Evolutionary conservation across 2,329 filamentous ascomycete species (phyloP), one percentile per base, ranked within the genome.

Genomic region (Eutypa lata): DNA sequence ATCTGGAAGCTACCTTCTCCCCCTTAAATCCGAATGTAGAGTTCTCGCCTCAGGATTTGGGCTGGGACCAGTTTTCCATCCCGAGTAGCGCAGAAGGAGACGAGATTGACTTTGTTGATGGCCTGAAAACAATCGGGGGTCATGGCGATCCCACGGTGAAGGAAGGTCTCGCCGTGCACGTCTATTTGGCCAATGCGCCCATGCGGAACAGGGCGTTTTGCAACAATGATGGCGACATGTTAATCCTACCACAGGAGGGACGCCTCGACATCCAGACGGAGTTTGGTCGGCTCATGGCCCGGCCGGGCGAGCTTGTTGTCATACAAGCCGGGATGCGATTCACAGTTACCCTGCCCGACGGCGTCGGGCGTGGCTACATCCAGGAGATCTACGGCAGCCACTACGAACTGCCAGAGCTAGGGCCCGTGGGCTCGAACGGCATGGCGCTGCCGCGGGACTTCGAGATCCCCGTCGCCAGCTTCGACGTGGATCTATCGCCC

Each of bases 251-350:
- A 0, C 86, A 89, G 54, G 78, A 84, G 57, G 86, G 86, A 13
- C 73, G 79, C 0, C 73, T 89, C 2, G 81, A 88, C 58, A 84
- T 89, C 45, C 84, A 86, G 62, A 89, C 86, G 2, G 86, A 89
- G 62, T 77, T 88, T 16, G 86, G 86, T 4, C 76, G 76, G 24
- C 66, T 88, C 0, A 77, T 84, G 48, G 83, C 88, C 5, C 81
- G 84, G 3, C 86, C 84, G 0, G 84, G 84, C n/a, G 86, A 89
- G 65, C 81, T 89, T 31, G 79, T 76, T 48, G 79, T 89, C 16
- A 83, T 89, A 21, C 86, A 82, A 21, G 78, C 83, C 13, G 86
- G 86, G n/a, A 76, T 87, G 45, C 76, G 84, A 19, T 83, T 84
- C 69, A 77, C 79, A 16, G 80, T 87, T n/a, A 74, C 74, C 2